These are phyloP conservation scores for Fusarium haematococcum DNA, from an alignment of 2,329 filamentous ascomycete genomes.

Conservation along the genomic window DNA sequence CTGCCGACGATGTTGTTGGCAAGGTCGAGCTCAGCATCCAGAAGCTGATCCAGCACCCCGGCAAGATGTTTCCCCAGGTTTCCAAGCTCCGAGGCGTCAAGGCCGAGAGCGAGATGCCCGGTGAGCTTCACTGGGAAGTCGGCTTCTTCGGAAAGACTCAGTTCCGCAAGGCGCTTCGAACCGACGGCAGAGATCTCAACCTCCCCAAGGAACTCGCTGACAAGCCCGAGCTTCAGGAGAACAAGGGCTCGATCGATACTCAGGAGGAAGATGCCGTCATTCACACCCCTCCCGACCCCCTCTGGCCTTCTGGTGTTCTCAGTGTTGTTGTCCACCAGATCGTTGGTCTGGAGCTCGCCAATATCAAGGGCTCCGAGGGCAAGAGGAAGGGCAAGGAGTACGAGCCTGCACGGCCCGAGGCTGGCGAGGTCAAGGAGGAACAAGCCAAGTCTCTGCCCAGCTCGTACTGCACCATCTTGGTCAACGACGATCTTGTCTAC, in stretches of 20 bases:
- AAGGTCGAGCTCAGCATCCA: slow-evolving; percentile 95
- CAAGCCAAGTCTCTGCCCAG: slow-evolving; percentile 83
- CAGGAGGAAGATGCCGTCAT: slow-evolving; percentile 83
- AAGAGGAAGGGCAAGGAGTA: slow-evolving; percentile 88
- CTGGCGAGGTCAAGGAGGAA: slow-evolving; percentile 89
- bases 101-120: slow-evolving; percentile 88
- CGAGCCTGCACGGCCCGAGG: slow-evolving; percentile 84
- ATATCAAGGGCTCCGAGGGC: slow-evolving; percentile 86
- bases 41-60: slow-evolving; percentile 91
- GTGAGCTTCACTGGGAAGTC: slow-evolving; percentile 94
- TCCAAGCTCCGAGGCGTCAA: slow-evolving; percentile 87
- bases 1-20: slow-evolving; percentile 93
- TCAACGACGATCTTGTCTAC: slow-evolving; percentile 91
- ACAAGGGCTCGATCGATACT: slow-evolving; percentile 80
- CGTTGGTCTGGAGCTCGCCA: slow-evolving; percentile 91
- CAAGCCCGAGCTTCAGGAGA: slow-evolving; percentile 83
- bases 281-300: slow-evolving; percentile 92
- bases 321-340: slow-evolving; percentile 93
- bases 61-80: slow-evolving; percentile 90
- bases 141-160: slow-evolving; percentile 94
- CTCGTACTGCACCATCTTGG: slow-evolving; percentile 91
- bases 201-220: slow-evolving; percentile 80
- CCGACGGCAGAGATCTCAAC: slow-evolving; percentile 84
- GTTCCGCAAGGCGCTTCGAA: slow-evolving; percentile 85
- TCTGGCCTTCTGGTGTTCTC: slow-evolving; percentile 93